phyloP scores from a whole-genome alignment of 2,329 filamentous ascomycete genomes.

The Calonectria leucothoes region DNA sequence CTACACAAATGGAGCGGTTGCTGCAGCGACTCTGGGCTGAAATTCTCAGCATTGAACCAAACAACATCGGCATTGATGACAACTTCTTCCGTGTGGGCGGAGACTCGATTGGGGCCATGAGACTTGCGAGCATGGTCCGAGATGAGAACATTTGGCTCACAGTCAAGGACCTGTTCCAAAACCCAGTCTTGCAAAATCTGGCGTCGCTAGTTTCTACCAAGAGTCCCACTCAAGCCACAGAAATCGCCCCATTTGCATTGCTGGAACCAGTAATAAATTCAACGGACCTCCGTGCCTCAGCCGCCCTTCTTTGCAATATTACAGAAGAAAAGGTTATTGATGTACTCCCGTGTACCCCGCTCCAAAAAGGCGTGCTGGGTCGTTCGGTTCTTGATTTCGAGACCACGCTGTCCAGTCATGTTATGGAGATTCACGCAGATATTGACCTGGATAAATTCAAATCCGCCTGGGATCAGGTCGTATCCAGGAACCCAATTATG shows the following conservation, averaged over 20 bases:
- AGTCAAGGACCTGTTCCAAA: background rate
- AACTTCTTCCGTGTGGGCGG: background rate
- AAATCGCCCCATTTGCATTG: background rate
- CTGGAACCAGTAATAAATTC: background rate
- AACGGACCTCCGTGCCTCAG: background rate
- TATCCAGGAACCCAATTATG: background rate
- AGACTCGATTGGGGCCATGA: background rate
- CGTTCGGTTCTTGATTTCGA: background rate
- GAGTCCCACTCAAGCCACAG: background rate
- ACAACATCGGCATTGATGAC: background rate
- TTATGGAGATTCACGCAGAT: background rate
- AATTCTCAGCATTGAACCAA: background rate
- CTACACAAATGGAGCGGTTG: background rate
- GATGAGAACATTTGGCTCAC: background rate
- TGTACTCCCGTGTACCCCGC: background rate
- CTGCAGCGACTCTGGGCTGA: background rate
- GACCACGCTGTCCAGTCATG: background rate
- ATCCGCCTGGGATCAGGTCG: background rate
- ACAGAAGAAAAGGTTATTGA: background rate
- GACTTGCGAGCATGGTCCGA: background rate
- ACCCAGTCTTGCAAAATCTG: background rate
- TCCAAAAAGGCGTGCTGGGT: background rate
- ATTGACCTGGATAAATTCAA: background rate
- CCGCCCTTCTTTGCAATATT: background rate
- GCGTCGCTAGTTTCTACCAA: background rate